Evolutionary conservation across 257 asterid genomes (phyloP).

Genomic region (Fraxinus quadrangulata): DNA sequence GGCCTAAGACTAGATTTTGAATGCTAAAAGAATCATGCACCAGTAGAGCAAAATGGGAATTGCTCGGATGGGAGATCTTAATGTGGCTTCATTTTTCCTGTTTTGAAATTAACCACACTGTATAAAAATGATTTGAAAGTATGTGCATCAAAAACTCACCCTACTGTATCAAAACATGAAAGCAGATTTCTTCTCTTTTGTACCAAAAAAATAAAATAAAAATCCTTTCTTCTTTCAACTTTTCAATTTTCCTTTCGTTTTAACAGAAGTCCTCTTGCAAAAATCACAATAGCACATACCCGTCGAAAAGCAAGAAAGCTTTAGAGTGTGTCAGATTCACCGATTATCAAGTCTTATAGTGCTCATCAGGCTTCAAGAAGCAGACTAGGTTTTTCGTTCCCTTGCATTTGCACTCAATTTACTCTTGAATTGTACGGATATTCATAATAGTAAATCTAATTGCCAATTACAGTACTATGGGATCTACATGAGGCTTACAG

Average conservation of each 20-base stretch:
- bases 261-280: not conserved
- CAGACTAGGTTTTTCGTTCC: too few relatives aligned
- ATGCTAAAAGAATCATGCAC: not conserved
- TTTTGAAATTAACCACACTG: not conserved
- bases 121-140: not conserved
- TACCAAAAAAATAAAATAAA: too few relatives aligned
- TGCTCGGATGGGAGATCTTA: not conserved
- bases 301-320: not conserved
- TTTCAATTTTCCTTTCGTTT: not conserved
- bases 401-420: too few relatives aligned
- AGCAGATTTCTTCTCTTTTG: not conserved
- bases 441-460: too few relatives aligned
- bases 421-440: too few relatives aligned
- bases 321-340: not conserved
- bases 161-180: not conserved
- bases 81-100: not conserved
- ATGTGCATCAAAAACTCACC: not conserved
- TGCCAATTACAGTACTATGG: not conserved
- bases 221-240: not conserved
- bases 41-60: not conserved
- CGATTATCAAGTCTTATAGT: not conserved
- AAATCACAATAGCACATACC: not conserved
- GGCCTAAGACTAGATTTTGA: slow-evolving; percentile 1
- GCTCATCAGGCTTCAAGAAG: not conserved
- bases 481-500: not conserved